Base-by-base conservation (phyloP, 2,329 filamentous ascomycete species). In the Alternaria viburni region DNA sequence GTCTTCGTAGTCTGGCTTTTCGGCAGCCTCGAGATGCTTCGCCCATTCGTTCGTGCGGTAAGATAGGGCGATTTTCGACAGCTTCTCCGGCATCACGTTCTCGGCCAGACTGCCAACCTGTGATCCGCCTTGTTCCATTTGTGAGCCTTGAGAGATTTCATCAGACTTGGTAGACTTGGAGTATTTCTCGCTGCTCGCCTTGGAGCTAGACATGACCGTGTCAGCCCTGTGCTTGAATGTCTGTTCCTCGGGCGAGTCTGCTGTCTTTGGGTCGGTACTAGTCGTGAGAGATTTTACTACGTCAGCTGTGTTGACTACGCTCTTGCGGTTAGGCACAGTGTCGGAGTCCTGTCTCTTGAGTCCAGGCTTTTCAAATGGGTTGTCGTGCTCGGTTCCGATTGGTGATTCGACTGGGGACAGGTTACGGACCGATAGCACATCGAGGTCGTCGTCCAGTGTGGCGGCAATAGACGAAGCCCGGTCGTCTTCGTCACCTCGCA, bases 11-110 rank as follows among this genome's bases (percentile, higher is more conserved):
- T 89, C 86, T 1, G 93, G 93, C 6, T 83, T 82, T 15, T 97
- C 94, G 7, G 95, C 93, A 45, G 87, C 83, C 66, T 89, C 89
- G 11, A 97, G 84, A 77, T 97, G 93, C 78, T 97, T 97, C 0
- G 93, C 93, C 95, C 95, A 98, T 81, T 98, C 95, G 68, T 97
- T 97, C 2, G 93, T 97, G 61, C 95, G 88, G 75, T 96, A 97
- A 0, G 91, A 92, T 77, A 93, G 83, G 2, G 93, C 91, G 9
- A 97, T 87, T 64, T 88, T 90, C 1, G 93, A 96, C 32, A 93
- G 80, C 12, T 88, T 88, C n/a, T 85, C 82, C 0, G 92, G 92
- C 10, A 97, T 85, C 11, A 85, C 85, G 4, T 89, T 88, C 8
- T 72, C 66, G 7, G 65, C 64, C 6, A 76, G 63, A 46, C 81